Evolutionary conservation across 106 monocot genomes (phyloP).

Genomic region (Acorus calamus): DNA sequence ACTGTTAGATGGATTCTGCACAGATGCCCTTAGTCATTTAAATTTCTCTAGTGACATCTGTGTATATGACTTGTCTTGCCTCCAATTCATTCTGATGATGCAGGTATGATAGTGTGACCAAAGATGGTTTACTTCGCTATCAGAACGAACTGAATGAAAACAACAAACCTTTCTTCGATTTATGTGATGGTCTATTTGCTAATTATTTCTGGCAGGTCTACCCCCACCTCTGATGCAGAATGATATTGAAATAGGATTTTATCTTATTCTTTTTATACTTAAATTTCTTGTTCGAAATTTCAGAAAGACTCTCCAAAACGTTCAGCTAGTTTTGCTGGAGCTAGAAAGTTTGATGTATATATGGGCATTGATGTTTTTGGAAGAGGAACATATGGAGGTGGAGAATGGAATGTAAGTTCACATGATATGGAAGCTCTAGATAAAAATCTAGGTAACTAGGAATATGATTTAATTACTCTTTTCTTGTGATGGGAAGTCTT

Average conservation of each 20-base stretch:
- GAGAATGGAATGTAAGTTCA: conserved; percentile 77
- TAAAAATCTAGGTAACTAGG: too few species aligned
- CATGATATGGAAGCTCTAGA: not conserved
- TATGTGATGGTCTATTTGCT: conserved; percentile 89
- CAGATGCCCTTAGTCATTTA: not conserved
- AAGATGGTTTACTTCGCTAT: conserved; percentile 54
- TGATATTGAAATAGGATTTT: not conserved
- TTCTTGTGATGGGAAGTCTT: too few species aligned
- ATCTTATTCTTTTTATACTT: not conserved
- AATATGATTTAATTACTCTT: too few species aligned
- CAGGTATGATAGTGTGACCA: conserved; percentile 90
- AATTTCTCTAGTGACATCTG: not conserved
- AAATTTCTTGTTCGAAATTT: conserved; percentile 9
- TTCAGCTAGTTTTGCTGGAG: conserved; percentile 59
- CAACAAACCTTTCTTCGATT: conserved; percentile 94
- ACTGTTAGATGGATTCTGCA: not conserved
- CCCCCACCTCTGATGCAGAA: not conserved
- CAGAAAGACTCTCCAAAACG: conserved; percentile 40
- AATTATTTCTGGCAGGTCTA: conserved; percentile 83
- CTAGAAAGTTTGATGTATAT: conserved; percentile 74
- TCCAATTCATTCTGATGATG: conserved; percentile 11
- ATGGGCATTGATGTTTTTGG: conserved; percentile 99
- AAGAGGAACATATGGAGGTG: conserved; percentile 78
- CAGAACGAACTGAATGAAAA: conserved; percentile 65
- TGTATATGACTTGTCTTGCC: not conserved